These are phyloP conservation scores for Aspergillus quadrilineatus DNA, from an alignment of 2,329 filamentous ascomycete species.

Conservation along the genomic window DNA sequence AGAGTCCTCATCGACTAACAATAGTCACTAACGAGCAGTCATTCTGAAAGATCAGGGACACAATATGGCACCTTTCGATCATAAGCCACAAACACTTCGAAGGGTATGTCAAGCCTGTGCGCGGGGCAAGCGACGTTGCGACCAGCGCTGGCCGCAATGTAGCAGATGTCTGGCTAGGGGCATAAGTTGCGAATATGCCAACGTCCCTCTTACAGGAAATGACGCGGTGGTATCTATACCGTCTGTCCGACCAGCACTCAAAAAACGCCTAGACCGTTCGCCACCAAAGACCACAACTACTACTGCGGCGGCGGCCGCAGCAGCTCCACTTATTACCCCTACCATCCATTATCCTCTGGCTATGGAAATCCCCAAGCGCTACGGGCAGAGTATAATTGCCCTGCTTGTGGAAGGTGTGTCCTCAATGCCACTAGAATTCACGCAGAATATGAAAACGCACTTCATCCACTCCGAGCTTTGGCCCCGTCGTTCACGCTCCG, in stretches of 20 bases:
- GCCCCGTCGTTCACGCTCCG: background rate
- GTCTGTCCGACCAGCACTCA: too few species aligned
- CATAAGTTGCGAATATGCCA: conserved; percentile 27
- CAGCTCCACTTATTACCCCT: too few species aligned
- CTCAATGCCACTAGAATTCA: conserved; percentile 19
- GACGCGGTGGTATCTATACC: background rate
- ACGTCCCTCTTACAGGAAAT: conserved; percentile 18
- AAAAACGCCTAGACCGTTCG: too few species aligned
- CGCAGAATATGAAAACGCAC: conserved; percentile 19
- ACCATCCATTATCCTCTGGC: conserved; percentile 15
- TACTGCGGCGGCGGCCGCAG: too few species aligned
- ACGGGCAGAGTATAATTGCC: conserved; percentile 19
- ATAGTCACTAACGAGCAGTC: too few species aligned
- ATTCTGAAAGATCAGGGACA: too few species aligned
- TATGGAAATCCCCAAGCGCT: conserved; percentile 28
- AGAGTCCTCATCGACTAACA: too few species aligned
- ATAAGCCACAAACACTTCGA: conserved; percentile 20
- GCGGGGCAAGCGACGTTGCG: conserved; percentile 30
- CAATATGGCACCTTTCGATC: background rate
- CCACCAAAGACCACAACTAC: too few species aligned
- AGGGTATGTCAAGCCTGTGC: conserved; percentile 30
- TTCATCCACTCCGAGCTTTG: conserved; percentile 30
- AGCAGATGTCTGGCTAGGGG: conserved; percentile 24
- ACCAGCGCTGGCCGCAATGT: conserved; percentile 27
- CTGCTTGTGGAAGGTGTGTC: conserved; percentile 24